Evolutionary conservation across 108 stramenopile species (phyloP).

Genomic region (Craspedostauros australis): DNA sequence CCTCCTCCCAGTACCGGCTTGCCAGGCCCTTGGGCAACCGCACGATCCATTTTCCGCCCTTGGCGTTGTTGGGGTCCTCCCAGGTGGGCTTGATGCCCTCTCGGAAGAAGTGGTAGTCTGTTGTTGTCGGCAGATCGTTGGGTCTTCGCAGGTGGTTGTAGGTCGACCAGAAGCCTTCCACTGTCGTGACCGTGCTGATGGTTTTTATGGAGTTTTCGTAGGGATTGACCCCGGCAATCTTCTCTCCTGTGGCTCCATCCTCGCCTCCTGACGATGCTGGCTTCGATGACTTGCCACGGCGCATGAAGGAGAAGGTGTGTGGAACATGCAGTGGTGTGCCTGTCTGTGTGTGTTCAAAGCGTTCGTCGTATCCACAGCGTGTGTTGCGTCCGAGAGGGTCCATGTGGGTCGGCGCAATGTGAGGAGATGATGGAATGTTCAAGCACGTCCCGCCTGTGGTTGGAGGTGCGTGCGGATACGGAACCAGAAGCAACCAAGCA

Average conservation of each 20-base stretch:
- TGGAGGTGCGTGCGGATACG: too few relatives aligned
- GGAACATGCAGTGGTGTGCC: slow-evolving; percentile 38
- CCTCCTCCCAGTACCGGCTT: slow-evolving; percentile 90
- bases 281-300: slow-evolving; percentile 49
- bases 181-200: slow-evolving; percentile 79
- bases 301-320: slow-evolving; percentile 75
- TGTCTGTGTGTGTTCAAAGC: too few relatives aligned
- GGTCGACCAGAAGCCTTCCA: slow-evolving; percentile 89
- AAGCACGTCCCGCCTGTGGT: too few relatives aligned
- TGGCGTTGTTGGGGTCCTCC: slow-evolving; percentile 88
- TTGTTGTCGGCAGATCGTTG: slow-evolving; percentile 66
- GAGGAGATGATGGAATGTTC: too few relatives aligned
- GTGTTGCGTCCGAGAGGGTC: too few relatives aligned
- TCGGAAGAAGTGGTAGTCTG: slow-evolving; percentile 93
- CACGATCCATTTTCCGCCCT: slow-evolving; percentile 94
- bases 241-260: slow-evolving; percentile 22
- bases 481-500: too few relatives aligned
- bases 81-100: slow-evolving; percentile 95
- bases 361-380: too few relatives aligned
- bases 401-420: too few relatives aligned
- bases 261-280: slow-evolving; percentile 5
- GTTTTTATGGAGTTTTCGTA: slow-evolving; percentile 84
- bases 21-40: slow-evolving; percentile 82
- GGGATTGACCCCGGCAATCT: slow-evolving; percentile 23
- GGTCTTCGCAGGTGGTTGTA: slow-evolving; percentile 89